Percentiles rank a stretch among this genome's conserved stretches.
These are phyloP conservation scores for Solanum gracilifrons DNA, from an alignment of 257 asterid species.

Conservation along the genomic window DNA sequence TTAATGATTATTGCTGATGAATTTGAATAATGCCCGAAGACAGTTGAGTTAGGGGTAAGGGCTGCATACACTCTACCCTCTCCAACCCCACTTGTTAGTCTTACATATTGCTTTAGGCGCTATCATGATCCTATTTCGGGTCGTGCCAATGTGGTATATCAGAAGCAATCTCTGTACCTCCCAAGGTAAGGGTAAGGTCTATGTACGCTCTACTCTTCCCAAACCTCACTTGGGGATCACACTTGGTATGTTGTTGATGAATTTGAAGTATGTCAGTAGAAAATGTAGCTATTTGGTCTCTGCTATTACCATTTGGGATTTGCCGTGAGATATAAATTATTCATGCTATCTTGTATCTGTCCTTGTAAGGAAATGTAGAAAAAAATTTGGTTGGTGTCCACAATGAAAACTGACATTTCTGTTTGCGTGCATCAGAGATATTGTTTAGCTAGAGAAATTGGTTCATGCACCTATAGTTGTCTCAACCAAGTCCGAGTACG, in stretches of 20 bases:
- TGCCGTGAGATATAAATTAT: neutral
- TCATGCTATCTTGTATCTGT: neutral
- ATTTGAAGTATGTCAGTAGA: neutral
- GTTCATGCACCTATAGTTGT: neutral
- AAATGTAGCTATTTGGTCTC: neutral
- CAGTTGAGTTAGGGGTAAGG: neutral
- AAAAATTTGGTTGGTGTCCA: neutral
- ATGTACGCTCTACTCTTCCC: neutral
- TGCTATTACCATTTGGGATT: neutral
- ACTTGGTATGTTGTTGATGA: neutral
- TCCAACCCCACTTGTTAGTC: neutral
- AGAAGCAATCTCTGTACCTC: neutral
- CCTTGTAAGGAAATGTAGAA: neutral
- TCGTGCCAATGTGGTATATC: neutral
- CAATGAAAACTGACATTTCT: neutral
- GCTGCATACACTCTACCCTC: neutral
- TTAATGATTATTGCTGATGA: neutral
- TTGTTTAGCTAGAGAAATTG: neutral
- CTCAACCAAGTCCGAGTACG: neutral
- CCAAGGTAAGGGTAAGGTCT: neutral
- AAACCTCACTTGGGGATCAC: neutral
- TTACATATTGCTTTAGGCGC: neutral
- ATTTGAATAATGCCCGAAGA: neutral
- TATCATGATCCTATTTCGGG: neutral
- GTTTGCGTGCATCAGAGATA: neutral